Evolutionary conservation across 768 basidiomycete genomes (phyloP), one percentile per base, ranked within the genome.

Genomic region (Trametes coccinea): DNA sequence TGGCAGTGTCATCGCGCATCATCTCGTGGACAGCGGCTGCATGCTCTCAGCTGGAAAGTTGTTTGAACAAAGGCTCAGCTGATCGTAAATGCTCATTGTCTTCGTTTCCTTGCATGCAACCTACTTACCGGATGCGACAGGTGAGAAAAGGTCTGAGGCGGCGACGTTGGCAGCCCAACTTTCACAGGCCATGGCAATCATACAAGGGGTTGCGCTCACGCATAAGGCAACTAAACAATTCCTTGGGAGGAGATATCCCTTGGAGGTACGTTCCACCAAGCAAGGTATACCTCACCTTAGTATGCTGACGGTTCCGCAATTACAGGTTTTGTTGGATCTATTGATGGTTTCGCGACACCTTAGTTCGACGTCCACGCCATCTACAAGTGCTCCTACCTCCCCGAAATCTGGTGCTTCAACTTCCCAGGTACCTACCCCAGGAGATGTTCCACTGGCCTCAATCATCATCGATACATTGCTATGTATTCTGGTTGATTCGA

Each of bases 401-500:
- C 53, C 64, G 6, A 66, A 52, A 31, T 40, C 52, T n/a, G 63
- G 68, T 10, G 59, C 68, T 4, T 40, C 48, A 2, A 29, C 58
- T 1, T 5, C 17, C 11, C 17, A 52, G 7, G 17, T 44, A 17
- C 41, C 37, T 7, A 56, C 50, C 13, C 22, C 56, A 11, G 5
- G 27, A 4, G 61, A 67, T 40, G 46, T 60, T 31, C 64, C 66
- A 31, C 80, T 95, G n/a, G 85, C 90, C 2, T 89, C 90, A 2
- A 78, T 82, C 9, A 78, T 92, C 7, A 78, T 98, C 17, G 95
- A 98, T 69, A 92, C 93, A 0, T 75, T 98, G 4, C 78, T 95
- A 16, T 94, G 92, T 65, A 80, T 94, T 33, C 79, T 98, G n/a
- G 95, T 96, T 13, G 95, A 98, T 72, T 86, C 90, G 1, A 82